Base-by-base conservation (phyloP, 768 basidiomycete species). In the Daedaleopsis nitida region DNA sequence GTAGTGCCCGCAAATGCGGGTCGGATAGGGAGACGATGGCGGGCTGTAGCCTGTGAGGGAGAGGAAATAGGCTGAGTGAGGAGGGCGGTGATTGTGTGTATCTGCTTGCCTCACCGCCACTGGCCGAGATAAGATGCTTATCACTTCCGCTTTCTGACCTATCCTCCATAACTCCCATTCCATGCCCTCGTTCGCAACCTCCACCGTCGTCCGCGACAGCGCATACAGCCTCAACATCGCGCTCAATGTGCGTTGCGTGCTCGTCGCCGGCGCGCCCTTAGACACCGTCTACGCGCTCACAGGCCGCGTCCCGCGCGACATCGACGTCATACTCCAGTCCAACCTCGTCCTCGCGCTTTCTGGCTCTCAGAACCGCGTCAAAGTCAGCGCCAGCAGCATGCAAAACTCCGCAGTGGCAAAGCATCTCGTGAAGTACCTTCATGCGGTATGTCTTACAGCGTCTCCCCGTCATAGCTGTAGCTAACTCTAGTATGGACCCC, bases 311-410 rank as follows among this genome's bases (percentile, higher is more conserved):
- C 74, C 76, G 19, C 71, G 67, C 43, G 68, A 74, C 45, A 68
- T 86, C 32, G 83, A 86, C 68, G 76, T 88, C 23, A 67, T 82
- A 39, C 74, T 82, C 50, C 70, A 78, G 39, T 80, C 85, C 8
- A 77, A 80, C 68, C 65, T 91, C 43, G 65, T 76, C 34, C 68
- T 92, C 59, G 75, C 82, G 13, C 67, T 91, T 63, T 77, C 82
- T 59, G 89, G 87, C 43, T 73, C 74, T 35, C 64, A 83, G 34
- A 79, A 90, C 66, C 76, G 79, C 57, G 71, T 64, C 52, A 64
- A 69, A 59, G 72, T 86, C 27, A 61, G 77, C 35, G 64, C 77
- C 19, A 65, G 72, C 37, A 74, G 74, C n/a, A 67, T 91, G 23
- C 62, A 70, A 58, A 64, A 68, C 17, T 91, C 89, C 32, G 80